phyloP scores from a whole-genome alignment of 805 yeast species.

The Naumovozyma baii region DNA sequence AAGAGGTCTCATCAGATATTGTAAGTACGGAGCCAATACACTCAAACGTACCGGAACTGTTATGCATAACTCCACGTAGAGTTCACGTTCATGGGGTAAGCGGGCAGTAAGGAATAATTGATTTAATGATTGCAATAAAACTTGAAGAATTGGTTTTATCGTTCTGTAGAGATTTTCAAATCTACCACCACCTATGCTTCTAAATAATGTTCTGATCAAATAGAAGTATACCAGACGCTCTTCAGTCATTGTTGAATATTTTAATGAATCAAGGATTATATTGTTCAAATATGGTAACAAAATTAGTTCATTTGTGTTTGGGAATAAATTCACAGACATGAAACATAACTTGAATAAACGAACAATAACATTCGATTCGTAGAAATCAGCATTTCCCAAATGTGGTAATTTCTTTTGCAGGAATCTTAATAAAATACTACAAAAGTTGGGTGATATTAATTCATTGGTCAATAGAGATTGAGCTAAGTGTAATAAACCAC shows the following conservation, averaged over 20 bases:
- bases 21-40: constrained; percentile 86
- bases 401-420: constrained; percentile 62
- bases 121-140: constrained; percentile 74
- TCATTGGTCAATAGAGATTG: constrained; percentile 92
- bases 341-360: constrained; percentile 85
- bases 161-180: constrained; percentile 89
- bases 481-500: constrained; percentile 81
- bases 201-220: constrained; percentile 75
- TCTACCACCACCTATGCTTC: constrained; percentile 95
- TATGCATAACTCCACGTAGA: constrained; percentile 87
- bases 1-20: constrained; percentile 80
- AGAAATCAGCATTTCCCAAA: constrained; percentile 70
- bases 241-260: constrained; percentile 70
- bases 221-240: constrained; percentile 89
- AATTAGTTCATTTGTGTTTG: constrained; percentile 77
- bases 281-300: constrained; percentile 80
- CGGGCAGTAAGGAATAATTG: constrained; percentile 74
- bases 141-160: constrained; percentile 83
- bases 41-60: constrained; percentile 94
- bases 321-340: constrained; percentile 91
- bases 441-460: constrained; percentile 85
- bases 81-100: constrained; percentile 82
- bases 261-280: constrained; percentile 69
- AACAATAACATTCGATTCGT: constrained; percentile 70
- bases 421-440: constrained; percentile 72